phyloP scores from a whole-genome alignment of 306 rosid genomes.

The Cucurbita ficifolia region DNA sequence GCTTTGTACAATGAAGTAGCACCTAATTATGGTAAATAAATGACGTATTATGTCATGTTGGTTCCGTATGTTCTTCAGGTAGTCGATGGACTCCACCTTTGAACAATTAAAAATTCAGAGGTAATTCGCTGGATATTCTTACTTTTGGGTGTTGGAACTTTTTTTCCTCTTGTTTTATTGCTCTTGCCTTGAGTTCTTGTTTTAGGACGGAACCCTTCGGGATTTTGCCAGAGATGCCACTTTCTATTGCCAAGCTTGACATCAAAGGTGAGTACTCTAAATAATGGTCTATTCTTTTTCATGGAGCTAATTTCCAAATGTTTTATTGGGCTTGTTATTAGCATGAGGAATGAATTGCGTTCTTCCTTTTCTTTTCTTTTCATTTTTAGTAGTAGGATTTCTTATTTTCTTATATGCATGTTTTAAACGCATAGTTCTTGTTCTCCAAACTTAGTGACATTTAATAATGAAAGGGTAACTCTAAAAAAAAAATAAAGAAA shows the following conservation, averaged over 20 bases:
- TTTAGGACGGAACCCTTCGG: constrained; percentile 3
- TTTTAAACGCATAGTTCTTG: not conserved
- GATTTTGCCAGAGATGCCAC: constrained; percentile 1
- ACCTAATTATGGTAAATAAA: not conserved
- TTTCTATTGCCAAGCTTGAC: not conserved
- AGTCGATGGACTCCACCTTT: not conserved
- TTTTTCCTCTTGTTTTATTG: not conserved
- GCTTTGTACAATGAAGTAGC: not conserved
- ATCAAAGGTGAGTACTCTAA: not conserved
- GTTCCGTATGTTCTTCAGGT: not conserved
- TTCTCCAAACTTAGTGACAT: not conserved
- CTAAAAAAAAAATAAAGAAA: constrained; percentile 18
- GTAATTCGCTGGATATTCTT: not conserved
- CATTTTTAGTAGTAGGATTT: not conserved
- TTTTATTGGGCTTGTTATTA: not conserved
- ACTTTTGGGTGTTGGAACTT: not conserved
- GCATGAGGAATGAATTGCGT: not conserved
- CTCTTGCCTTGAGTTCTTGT: not conserved
- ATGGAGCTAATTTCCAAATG: not conserved
- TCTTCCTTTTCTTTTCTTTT: not conserved
- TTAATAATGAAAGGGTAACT: not conserved
- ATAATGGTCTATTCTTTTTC: not conserved
- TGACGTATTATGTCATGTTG: not conserved
- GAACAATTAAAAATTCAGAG: not conserved
- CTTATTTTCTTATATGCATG: not conserved